A percentile compares a stretch with the other conserved stretches of the same genome.
Conservation (phyloP, 2,329 filamentous ascomycete genomes). For the Clarireedia homoeocarpa region DNA sequence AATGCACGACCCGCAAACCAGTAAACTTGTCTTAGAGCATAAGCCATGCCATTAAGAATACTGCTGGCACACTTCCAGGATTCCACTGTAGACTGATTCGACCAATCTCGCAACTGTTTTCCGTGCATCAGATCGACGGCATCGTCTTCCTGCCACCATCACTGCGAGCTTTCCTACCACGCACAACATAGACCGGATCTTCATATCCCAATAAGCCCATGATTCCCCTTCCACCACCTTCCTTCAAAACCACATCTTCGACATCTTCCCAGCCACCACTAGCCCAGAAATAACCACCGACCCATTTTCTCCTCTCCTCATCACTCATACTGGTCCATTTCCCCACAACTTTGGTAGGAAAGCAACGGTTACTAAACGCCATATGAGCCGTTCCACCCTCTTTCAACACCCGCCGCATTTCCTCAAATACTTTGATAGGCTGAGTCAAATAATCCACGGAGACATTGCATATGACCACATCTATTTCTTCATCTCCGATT, state of each 20-base stretch:
- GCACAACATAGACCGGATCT: conserved; percentile 39
- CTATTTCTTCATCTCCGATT: conserved; percentile 26
- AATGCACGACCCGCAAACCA: too few species aligned
- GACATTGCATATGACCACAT: conserved; percentile 42
- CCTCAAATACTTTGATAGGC: conserved; percentile 37
- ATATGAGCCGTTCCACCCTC: conserved; percentile 40
- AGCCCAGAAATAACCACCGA: conserved; percentile 41
- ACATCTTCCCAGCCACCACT: conserved; percentile 42
- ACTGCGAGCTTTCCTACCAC: conserved; percentile 21
- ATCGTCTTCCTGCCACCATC: neutral
- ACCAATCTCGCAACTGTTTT: neutral
- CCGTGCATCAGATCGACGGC: neutral
- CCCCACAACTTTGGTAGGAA: conserved; percentile 43
- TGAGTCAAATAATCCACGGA: conserved; percentile 43
- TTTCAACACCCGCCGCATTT: conserved; percentile 33
- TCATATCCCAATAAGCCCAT: conserved; percentile 10
- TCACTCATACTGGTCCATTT: conserved; percentile 40
- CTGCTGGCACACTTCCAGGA: too few species aligned
- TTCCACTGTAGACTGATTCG: too few species aligned
- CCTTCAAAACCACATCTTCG: conserved; percentile 43
- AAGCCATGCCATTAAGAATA: too few species aligned
- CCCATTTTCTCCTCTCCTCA: conserved; percentile 38
- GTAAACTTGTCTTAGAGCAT: too few species aligned
- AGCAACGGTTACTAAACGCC: conserved; percentile 43
- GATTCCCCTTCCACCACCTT: conserved; percentile 26